Evolutionary conservation across 768 basidiomycete species (phyloP).

Genomic region (Lactarius indigo): DNA sequence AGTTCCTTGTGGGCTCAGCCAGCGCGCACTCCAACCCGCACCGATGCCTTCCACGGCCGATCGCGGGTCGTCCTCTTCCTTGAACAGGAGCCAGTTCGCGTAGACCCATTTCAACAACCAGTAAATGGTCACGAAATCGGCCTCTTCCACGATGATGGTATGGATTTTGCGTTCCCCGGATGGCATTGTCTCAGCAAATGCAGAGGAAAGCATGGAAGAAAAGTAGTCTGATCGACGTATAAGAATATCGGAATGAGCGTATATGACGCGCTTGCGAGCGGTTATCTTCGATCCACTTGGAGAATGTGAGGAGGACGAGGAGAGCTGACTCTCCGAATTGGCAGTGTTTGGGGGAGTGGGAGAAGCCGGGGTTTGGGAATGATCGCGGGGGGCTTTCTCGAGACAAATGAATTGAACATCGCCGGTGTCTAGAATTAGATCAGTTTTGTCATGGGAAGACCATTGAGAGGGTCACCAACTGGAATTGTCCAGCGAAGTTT

Average conservation of each 20-base stretch:
- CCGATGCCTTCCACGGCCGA: constrained; percentile 64
- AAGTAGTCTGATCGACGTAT: constrained; percentile 76
- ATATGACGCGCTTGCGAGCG: constrained; percentile 70
- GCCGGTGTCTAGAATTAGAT: constrained; percentile 51
- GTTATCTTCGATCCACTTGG: constrained; percentile 43
- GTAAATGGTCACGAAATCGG: constrained; percentile 73
- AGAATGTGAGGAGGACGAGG: constrained; percentile 39
- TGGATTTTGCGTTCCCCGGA: constrained; percentile 54
- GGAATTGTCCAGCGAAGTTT: constrained; percentile 67
- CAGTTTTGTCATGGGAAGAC: not conserved
- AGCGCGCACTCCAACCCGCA: constrained; percentile 61
- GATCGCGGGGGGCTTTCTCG: constrained; percentile 43
- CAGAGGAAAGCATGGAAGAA: constrained; percentile 65
- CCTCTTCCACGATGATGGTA: constrained; percentile 72
- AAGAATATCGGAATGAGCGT: constrained; percentile 77
- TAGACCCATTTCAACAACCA: constrained; percentile 79
- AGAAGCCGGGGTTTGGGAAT: constrained; percentile 29
- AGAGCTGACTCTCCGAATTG: constrained; percentile 35
- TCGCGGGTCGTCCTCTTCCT: constrained; percentile 64
- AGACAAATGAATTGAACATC: constrained; percentile 76
- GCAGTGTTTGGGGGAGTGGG: constrained; percentile 32
- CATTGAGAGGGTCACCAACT: constrained; percentile 39
- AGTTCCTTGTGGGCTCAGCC: constrained; percentile 42
- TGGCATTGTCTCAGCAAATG: constrained; percentile 57
- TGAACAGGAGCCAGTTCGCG: constrained; percentile 70